Base-by-base conservation (phyloP, 1,284 basidiomycete genomes). In the Trichosporon coremiiforme region DNA sequence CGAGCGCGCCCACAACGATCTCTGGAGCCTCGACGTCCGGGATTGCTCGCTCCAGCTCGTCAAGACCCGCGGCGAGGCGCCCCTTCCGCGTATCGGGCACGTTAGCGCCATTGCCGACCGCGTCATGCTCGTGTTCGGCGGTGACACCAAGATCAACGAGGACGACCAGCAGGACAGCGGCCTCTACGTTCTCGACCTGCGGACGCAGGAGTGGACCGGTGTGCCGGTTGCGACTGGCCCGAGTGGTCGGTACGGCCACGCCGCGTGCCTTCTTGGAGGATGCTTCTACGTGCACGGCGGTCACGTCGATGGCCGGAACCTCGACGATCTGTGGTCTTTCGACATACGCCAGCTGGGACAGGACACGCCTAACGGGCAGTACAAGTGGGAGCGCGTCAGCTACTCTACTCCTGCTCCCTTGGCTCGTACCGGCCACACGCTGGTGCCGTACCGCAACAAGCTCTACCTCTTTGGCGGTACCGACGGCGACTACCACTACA, bases 401-500 rank as follows among this genome's bases (percentile, higher is more conserved):
- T 71, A 73, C 66, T 45, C 66, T 25, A 65, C 66, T 29, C 66
- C 72, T 5, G 72, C 72, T 0, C 72, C 72, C 0, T 38, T 73
- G 2, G 72, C 89, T 69, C 89, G 97, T 73, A 98, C 97, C 0
- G 96, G 97, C 45, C 97, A 99, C 85, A 89, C 94, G 70, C 91
- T 92, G 78, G 88, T 98, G 65, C 91, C 94, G 1, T 88, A 88
- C 79, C 91, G 90, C 72, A 92, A 97, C 78, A 90, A 90, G 75
- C 89, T 99, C 71, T 89, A 93, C 77, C 86, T 97, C 91, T 99
- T 99, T 77, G 97, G 97, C 64, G 97, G 97, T 66, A 99, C 97
- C 5, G 97, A 99, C 78, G 96, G 95, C 31, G 91, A 93, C 80
- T 99, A 94, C 84, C 97, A 99, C 83, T 99, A 99, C 85, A 99